phyloP scores from a whole-genome alignment of 768 basidiomycete species.

The Tricholoma bakamatsutake region DNA sequence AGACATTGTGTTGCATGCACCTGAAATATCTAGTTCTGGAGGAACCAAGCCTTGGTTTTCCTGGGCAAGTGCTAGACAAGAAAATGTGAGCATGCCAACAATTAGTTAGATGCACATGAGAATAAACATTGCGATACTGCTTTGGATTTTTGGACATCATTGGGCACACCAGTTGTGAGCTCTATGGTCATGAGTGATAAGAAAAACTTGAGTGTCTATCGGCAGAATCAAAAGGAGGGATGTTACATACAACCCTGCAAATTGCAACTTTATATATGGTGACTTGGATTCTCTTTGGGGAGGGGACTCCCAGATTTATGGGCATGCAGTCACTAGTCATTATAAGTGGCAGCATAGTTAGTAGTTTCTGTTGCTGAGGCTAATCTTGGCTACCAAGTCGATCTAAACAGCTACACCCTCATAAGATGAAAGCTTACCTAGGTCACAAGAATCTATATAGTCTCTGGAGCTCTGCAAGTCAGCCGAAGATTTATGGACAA shows the following conservation, averaged over 20 bases:
- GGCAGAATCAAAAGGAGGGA: neutral
- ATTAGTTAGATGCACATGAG: constrained; percentile 1
- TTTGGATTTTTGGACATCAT: constrained; percentile 69
- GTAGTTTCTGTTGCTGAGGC: too few species aligned
- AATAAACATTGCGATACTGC: constrained; percentile 50
- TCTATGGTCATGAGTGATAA: constrained; percentile 46
- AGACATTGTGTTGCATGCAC: constrained; percentile 57
- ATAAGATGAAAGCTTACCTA: too few species aligned
- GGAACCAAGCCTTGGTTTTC: constrained; percentile 56
- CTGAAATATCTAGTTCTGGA: constrained; percentile 43
- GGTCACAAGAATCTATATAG: too few species aligned
- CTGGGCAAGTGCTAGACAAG: constrained; percentile 30
- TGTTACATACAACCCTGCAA: neutral
- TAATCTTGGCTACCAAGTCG: too few species aligned
- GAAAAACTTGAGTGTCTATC: constrained; percentile 1
- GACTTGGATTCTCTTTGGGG: constrained; percentile 3
- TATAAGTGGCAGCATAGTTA: too few species aligned
- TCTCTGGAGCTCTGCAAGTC: too few species aligned
- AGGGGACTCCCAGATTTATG: constrained; percentile 6
- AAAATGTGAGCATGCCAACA: constrained; percentile 5
- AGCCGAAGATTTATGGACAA: too few species aligned
- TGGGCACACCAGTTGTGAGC: constrained; percentile 66
- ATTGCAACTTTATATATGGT: neutral
- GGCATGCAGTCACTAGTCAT: too few species aligned
- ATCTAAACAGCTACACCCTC: too few species aligned